Evolutionary conservation across 345 rosid genomes (phyloP).

Genomic region (Euphorbia tirucalli): DNA sequence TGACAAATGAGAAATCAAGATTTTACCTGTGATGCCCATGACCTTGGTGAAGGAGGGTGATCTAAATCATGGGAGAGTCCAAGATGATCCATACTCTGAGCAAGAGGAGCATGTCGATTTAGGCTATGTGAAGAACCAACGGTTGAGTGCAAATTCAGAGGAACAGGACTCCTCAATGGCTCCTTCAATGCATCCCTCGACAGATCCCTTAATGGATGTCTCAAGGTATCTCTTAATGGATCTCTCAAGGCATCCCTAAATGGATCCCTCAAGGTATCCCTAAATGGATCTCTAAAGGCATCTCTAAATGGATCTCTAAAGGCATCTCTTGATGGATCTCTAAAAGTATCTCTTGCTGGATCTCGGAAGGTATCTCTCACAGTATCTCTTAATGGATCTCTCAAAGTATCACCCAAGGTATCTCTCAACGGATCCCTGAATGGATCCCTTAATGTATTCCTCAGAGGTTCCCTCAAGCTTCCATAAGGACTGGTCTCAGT

Average conservation of each 20-base stretch:
- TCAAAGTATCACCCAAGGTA: no score
- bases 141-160: conserved; percentile 34
- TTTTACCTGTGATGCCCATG: conserved; percentile 63
- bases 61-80: conserved; percentile 48
- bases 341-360: conserved; percentile 2
- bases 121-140: conserved; percentile 39
- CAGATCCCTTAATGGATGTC: neutral
- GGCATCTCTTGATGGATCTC: conserved; percentile 11
- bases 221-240: conserved; percentile 1
- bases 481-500: conserved; percentile 53
- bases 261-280: neutral
- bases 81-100: conserved; percentile 40
- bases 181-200: conserved; percentile 7
- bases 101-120: conserved; percentile 31
- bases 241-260: conserved; percentile 5
- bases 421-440: conserved; percentile 9
- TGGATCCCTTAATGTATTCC: conserved; percentile 9
- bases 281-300: conserved; percentile 1
- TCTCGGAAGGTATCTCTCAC: conserved; percentile 14
- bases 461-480: conserved; percentile 12
- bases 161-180: conserved; percentile 31
- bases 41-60: conserved; percentile 44
- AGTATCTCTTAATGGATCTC: no score
- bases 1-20: conserved; percentile 24
- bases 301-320: conserved; percentile 14